These are phyloP conservation scores for Pseudocohnilembus persalinus DNA, from an alignment of 169 alveolate genomes.

Conservation along the genomic window DNA sequence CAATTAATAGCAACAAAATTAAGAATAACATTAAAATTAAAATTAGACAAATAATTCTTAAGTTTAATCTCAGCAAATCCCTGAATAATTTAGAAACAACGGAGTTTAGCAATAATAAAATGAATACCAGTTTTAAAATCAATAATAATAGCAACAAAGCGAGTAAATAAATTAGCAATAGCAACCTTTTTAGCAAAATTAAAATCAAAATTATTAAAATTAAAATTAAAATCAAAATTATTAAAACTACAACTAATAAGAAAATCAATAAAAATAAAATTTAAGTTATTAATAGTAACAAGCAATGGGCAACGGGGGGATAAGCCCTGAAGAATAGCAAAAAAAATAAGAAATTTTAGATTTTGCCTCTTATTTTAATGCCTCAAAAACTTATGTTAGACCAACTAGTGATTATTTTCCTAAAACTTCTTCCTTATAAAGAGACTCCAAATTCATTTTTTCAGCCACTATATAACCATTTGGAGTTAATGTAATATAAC, in stretches of 20 bases:
- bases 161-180: background rate
- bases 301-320: background rate
- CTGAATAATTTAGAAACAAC: no score
- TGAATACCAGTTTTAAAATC: no score
- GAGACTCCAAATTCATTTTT: constrained; percentile 22
- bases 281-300: background rate
- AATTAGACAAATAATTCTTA: no score
- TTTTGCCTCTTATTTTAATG: constrained; percentile 18
- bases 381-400: constrained; percentile 20
- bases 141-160: background rate
- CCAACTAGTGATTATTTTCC: constrained; percentile 10
- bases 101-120: no score
- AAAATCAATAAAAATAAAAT: no score
- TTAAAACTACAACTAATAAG: no score
- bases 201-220: background rate
- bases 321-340: background rate
- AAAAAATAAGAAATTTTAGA: constrained; percentile 9
- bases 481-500: constrained; percentile 6
- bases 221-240: no score
- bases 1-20: background rate
- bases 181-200: background rate
- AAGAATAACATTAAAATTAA: background rate
- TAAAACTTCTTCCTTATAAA: background rate
- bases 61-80: no score
- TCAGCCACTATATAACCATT: constrained; percentile 4